Conservation (phyloP, 2,329 filamentous ascomycete genomes). For the Beauveria brongniartii region DNA sequence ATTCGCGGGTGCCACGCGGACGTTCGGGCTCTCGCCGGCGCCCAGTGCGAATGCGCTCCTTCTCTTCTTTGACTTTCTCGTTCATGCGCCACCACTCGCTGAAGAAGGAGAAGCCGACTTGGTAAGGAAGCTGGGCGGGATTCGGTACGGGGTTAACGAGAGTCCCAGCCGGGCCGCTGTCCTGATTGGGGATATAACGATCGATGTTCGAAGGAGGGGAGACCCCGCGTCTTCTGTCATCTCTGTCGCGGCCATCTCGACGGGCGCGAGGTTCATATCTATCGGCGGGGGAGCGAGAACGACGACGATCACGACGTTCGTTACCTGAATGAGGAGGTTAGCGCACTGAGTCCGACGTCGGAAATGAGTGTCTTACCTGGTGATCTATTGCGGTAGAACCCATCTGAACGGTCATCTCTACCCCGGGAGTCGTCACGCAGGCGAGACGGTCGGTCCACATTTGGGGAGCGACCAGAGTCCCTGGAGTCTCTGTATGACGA, state of each 20-base stretch:
- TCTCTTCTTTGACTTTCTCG: slow-evolving; percentile 75
- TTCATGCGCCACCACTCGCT: slow-evolving; percentile 82
- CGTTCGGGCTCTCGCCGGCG: slow-evolving; percentile 58
- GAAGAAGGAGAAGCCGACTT: slow-evolving; percentile 80
- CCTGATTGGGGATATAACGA: slow-evolving; percentile 73
- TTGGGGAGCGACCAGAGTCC: slow-evolving; percentile 38
- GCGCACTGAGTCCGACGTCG: background rate
- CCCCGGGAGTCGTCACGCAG: slow-evolving; percentile 43
- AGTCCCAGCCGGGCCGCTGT: slow-evolving; percentile 36
- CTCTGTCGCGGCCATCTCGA: slow-evolving; percentile 58
- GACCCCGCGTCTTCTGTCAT: slow-evolving; percentile 54
- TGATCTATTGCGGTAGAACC: slow-evolving; percentile 59
- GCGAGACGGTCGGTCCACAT: slow-evolving; percentile 41
- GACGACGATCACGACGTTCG: slow-evolving; percentile 53
- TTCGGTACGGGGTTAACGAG: slow-evolving; percentile 61
- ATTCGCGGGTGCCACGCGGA: slow-evolving; percentile 55
- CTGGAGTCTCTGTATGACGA: slow-evolving; percentile 40
- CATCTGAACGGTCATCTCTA: slow-evolving; percentile 49
- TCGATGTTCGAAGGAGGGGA: slow-evolving; percentile 68
- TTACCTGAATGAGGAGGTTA: slow-evolving; percentile 31
- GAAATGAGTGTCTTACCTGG: slow-evolving; percentile 48
- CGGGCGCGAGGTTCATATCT: slow-evolving; percentile 66
- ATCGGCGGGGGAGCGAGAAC: slow-evolving; percentile 66
- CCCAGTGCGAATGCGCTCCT: slow-evolving; percentile 61
- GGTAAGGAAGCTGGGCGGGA: slow-evolving; percentile 64